phyloP scores from a whole-genome alignment of 495 filamentous ascomycete species.

The Chaetomium fimeti region DNA sequence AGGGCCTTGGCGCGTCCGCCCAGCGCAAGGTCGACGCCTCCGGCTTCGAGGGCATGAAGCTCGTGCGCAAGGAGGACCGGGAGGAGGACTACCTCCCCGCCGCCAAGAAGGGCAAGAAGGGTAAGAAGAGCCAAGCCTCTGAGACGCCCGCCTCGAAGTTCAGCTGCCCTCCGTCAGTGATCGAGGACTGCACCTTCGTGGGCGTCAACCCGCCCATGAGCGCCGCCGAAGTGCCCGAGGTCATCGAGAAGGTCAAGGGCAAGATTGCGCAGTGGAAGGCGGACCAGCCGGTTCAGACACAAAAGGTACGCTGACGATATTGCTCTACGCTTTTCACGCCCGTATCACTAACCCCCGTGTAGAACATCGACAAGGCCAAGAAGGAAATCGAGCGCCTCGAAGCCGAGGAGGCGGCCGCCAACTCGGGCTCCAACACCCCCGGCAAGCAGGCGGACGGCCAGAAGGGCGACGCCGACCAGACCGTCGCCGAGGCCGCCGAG shows the following conservation, averaged over 20 bases:
- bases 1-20: conserved; percentile 63
- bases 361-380: conserved; percentile 77
- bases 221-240: conserved; percentile 72
- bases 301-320: conserved; percentile 62
- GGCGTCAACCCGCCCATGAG: conserved; percentile 83
- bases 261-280: conserved; percentile 93
- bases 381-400: conserved; percentile 64
- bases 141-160: conserved; percentile 58
- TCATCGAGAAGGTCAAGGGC: conserved; percentile 81
- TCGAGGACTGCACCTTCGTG: conserved; percentile 82
- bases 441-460: conserved; percentile 67
- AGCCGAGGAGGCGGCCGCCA: conserved; percentile 47
- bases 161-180: conserved; percentile 82
- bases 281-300: conserved; percentile 86
- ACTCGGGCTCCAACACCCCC: conserved; percentile 35
- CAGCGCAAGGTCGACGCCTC: conserved; percentile 78
- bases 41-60: conserved; percentile 70
- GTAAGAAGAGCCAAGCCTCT: conserved; percentile 58
- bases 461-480: conserved; percentile 26
- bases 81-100: conserved; percentile 88
- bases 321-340: not conserved
- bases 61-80: conserved; percentile 77
- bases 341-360: conserved; percentile 32
- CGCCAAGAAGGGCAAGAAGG: conserved; percentile 88
- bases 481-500: not conserved